Percentiles rank a stretch among this genome's conserved stretches.
Conservation (phyloP, 352 stramenopile species). For the Blastocystis sp. region DNA sequence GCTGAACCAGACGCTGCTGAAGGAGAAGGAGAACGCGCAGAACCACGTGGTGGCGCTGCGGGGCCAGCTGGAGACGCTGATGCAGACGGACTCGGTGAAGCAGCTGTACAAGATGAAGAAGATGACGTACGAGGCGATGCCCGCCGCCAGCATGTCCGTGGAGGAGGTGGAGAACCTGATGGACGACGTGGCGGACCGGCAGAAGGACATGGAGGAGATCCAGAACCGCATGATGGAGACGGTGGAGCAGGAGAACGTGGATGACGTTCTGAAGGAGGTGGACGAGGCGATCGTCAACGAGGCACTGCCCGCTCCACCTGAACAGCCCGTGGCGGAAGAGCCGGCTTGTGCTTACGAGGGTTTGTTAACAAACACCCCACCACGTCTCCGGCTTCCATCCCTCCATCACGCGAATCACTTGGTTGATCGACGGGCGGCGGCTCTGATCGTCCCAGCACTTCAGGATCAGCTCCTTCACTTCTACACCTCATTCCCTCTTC, state of each 20-base stretch:
- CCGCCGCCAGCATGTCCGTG: not conserved
- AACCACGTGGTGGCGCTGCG: not conserved
- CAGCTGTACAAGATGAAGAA: not conserved
- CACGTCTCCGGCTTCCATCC: conserved; percentile 16
- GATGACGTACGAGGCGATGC: conserved; percentile 11
- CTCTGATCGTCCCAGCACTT: not conserved
- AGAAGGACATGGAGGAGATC: not conserved
- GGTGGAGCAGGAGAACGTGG: not conserved
- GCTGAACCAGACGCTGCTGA: not conserved
- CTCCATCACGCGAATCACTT: conserved; percentile 24
- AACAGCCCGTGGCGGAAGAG: not conserved
- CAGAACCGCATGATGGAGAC: not conserved
- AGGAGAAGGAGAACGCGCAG: conserved; percentile 2
- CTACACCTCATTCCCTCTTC: not conserved
- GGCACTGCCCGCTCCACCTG: not conserved
- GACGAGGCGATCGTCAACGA: not conserved
- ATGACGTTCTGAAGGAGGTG: not conserved
- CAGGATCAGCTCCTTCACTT: not conserved
- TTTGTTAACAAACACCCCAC: conserved; percentile 9
- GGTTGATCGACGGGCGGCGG: not conserved
- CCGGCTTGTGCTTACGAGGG: not conserved
- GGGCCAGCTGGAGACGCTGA: conserved; percentile 5
- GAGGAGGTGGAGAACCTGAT: conserved; percentile 16
- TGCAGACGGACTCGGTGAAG: not conserved
- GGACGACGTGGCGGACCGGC: not conserved